Base-by-base conservation (phyloP, 2,329 filamentous ascomycete species). In the Botrytis medusae region DNA sequence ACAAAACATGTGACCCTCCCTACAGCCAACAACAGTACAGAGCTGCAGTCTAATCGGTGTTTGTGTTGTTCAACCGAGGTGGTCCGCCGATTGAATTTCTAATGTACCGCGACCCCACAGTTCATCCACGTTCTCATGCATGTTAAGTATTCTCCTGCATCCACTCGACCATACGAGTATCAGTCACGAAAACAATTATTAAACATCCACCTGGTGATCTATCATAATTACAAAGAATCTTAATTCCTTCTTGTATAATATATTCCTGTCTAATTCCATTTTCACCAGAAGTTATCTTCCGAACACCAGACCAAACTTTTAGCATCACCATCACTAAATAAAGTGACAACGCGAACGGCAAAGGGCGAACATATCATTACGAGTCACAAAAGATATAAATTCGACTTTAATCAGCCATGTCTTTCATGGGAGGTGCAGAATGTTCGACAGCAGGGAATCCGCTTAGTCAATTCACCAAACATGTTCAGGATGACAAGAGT, bases 361-460 rank as follows among this genome's bases (percentile, higher is more conserved):
- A 42, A 57, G 34, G 9, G 25, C 40, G 40, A 69, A 32, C 32
- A 20, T 12, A 60, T 48, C 51, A 54, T 40, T 68, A 46, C 8
- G 46, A 61, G 29, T 32, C 61, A 51, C 42, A 68, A 37, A 34
- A 61, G 25, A 51, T 37, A 61, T 42, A 42, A 68, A 40, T 16
- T 32, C 32, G 14, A 37, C 37, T 72, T 42, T 46, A 29, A 20
- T 70, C 57, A 59, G 59, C 59, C 14, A 98, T 99, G 95, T 98
- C 95, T 72, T 98, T 99, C 83, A 88, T 98, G 80, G 93, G 94
- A 84, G 95, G 95, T 79, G 93, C 95, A 79, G 96, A 98, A 85
- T 99, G 96, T 87, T 98, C 95, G 73, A 97, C 96, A 75, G 94
- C 93, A 77, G 94, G 92, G 81, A 99, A 99, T 83, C 96, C 97